phyloP scores from a whole-genome alignment of 176 grass and related monocot species.

The Zea luxurians region DNA sequence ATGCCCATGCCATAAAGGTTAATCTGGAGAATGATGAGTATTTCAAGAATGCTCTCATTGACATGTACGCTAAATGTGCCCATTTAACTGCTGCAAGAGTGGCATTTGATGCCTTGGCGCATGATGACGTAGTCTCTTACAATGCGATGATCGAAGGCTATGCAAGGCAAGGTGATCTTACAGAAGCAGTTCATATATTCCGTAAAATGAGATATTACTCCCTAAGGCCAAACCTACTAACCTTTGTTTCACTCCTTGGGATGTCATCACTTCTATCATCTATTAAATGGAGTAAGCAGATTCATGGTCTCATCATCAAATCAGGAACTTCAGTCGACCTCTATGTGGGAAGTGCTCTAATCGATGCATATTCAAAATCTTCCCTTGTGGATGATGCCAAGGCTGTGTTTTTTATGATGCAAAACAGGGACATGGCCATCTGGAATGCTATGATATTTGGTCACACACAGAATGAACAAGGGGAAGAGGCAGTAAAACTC shows the following conservation, averaged over 20 bases:
- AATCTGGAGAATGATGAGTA: constrained; percentile 57
- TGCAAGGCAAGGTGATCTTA: constrained; percentile 50
- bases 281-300: constrained; percentile 66
- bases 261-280: constrained; percentile 52
- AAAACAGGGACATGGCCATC: constrained; percentile 63
- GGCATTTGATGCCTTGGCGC: constrained; percentile 56
- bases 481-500: constrained; percentile 70
- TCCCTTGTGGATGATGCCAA: constrained; percentile 61
- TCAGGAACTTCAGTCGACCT: constrained; percentile 53
- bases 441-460: constrained; percentile 87
- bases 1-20: constrained; percentile 65
- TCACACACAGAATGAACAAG: constrained; percentile 60
- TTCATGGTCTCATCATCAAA: constrained; percentile 70
- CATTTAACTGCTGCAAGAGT: constrained; percentile 53
- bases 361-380: constrained; percentile 82
- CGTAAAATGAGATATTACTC: constrained; percentile 61
- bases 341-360: constrained; percentile 62
- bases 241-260: constrained; percentile 71
- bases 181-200: constrained; percentile 52
- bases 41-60: constrained; percentile 78
- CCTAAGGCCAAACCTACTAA: constrained; percentile 51
- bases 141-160: constrained; percentile 92
- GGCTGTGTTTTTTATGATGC: constrained; percentile 55
- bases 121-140: constrained; percentile 59
- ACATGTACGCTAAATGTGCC: constrained; percentile 78